A percentile compares a stretch with the other conserved stretches of the same genome.
Conservation (phyloP, 2,329 filamentous ascomycete genomes). For the Dissoconium aciculare region DNA sequence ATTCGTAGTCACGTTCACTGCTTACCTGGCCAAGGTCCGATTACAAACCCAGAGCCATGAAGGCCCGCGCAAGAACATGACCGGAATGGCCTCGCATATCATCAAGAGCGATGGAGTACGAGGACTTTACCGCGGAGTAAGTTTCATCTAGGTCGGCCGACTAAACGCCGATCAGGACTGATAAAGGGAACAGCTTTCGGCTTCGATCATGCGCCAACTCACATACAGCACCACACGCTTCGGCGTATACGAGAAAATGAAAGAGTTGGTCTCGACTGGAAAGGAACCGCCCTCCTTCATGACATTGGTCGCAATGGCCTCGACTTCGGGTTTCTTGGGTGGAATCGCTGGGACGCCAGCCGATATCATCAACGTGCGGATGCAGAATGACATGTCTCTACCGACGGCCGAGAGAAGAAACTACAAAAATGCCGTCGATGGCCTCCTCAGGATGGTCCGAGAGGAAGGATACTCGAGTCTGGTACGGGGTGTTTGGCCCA, state of each 20-base stretch:
- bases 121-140: constrained; percentile 72
- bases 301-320: constrained; percentile 62
- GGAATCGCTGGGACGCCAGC: constrained; percentile 86
- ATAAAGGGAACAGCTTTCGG: constrained; percentile 47
- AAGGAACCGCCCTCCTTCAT: constrained; percentile 48
- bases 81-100: constrained; percentile 73
- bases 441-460: constrained; percentile 70
- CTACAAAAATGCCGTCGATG: constrained; percentile 79
- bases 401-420: constrained; percentile 60
- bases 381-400: constrained; percentile 84
- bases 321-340: constrained; percentile 70
- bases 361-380: constrained; percentile 92
- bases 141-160: constrained; percentile 1
- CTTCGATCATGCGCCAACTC: constrained; percentile 75
- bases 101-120: constrained; percentile 57
- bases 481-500: constrained; percentile 76
- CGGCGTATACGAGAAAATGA: constrained; percentile 89
- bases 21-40: constrained; percentile 58
- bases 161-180: constrained; percentile 2
- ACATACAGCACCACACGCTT: constrained; percentile 96
- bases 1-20: no score
- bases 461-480: constrained; percentile 62
- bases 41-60: constrained; percentile 69
- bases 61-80: constrained; percentile 59
- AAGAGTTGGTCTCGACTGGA: constrained; percentile 47